These are phyloP conservation scores for Nannochloris sp. DNA, from an alignment of 139 green algal genomes.

Conservation along the genomic window DNA sequence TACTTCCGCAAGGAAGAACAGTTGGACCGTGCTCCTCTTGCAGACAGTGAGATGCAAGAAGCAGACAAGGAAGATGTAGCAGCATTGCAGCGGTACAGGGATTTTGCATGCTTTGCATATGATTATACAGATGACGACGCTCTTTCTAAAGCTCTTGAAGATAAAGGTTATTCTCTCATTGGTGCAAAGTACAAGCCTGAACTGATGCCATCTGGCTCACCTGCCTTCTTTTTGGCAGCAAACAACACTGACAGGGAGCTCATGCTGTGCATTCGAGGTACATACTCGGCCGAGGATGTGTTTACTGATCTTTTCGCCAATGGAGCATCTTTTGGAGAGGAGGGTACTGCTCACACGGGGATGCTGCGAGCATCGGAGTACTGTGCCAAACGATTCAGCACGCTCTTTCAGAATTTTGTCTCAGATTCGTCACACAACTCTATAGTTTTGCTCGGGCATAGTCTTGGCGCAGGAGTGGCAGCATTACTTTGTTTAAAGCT, in stretches of 20 bases:
- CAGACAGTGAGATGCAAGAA: neutral
- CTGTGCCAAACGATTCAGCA: slow-evolving; percentile 8
- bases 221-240: slow-evolving; percentile 19
- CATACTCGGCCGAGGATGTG: slow-evolving; percentile 22
- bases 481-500: slow-evolving; percentile 13
- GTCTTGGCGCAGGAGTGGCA: slow-evolving; percentile 18
- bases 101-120: slow-evolving; percentile 11
- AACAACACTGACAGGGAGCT: slow-evolving; percentile 8
- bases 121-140: slow-evolving; percentile 10
- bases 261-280: slow-evolving; percentile 17
- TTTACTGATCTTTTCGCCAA: slow-evolving; percentile 25
- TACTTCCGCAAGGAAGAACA: slow-evolving; percentile 2
- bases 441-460: slow-evolving; percentile 21
- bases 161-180: slow-evolving; percentile 8
- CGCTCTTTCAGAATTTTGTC: slow-evolving; percentile 9
- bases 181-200: slow-evolving; percentile 9
- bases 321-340: slow-evolving; percentile 13
- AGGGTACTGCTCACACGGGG: slow-evolving; percentile 14
- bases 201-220: slow-evolving; percentile 13
- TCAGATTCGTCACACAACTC: neutral
- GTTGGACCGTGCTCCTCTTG: neutral
- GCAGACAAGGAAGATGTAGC: neutral
- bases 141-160: neutral
- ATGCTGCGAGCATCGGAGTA: slow-evolving; percentile 14
- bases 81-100: neutral